Base-by-base conservation (phyloP, 495 filamentous ascomycete species). In the Podospora pseudoanserina region DNA sequence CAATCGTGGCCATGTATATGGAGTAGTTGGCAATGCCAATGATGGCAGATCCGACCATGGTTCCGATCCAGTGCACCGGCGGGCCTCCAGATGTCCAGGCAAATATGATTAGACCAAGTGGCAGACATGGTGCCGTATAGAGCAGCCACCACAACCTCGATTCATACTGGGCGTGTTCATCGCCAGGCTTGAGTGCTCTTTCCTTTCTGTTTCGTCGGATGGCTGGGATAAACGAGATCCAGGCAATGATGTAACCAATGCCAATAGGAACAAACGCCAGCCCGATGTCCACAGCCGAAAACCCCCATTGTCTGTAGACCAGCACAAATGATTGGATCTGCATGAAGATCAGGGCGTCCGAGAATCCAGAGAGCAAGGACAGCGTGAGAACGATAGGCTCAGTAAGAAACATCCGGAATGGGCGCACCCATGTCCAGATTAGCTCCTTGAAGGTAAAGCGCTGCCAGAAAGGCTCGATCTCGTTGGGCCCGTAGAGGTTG, bases 1-100 rank as follows among this genome's bases (percentile, higher is more conserved):
- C 91, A 67, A 93, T 91, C 0, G 91, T 92, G 0, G 89, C 90
- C 89, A 92, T 91, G 78, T 91, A 90, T 70, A 91, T 90, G 60
- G 83, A 81, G 69, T 90, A 90, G 72, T 91, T 90, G 27, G 88
- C 88, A 65, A 90, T 88, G 9, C 86, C 88, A 65, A 91, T 87
- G n/a, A 90, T 73, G 23, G 81, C 80, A 1, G 81, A 79, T 59
- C 87, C 88, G 20, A 89, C 77, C 78, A 86, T 82, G 4, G 87
- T 84, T 6, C 81, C 85, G 53, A 87, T 86, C 87, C 88, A 91
- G 63, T 84, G 89, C 2, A 86, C 79, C 1, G 84, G 85, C 2
- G 89, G 88, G 0, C 88, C 89, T 63, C 84, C 82, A 1, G 81
- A 85, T 0, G 88, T 90, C 84, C 85, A 88, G 0, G 88, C 88